These are phyloP conservation scores for Discostella pseudostelligera DNA, from an alignment of 108 stramenopile genomes.

Conservation along the genomic window DNA sequence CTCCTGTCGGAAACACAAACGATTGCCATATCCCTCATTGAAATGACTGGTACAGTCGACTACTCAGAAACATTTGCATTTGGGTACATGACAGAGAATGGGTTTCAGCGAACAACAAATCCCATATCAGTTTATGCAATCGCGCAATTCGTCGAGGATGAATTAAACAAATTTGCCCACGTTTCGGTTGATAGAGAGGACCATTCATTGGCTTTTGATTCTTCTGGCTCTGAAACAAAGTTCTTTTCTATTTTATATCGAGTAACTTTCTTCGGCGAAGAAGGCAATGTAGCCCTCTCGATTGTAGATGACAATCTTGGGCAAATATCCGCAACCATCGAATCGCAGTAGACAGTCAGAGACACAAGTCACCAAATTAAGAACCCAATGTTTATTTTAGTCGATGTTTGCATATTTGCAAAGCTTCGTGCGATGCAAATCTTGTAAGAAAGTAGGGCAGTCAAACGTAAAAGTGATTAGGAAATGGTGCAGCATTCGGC, in stretches of 20 bases:
- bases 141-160: slow-evolving; percentile 26
- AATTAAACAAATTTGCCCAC: slow-evolving; percentile 13
- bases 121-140: slow-evolving; percentile 25
- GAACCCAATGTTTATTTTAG: too few relatives aligned
- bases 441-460: too few relatives aligned
- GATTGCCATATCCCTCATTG: slow-evolving; percentile 14
- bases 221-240: slow-evolving; percentile 21
- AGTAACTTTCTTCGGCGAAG: slow-evolving; percentile 18
- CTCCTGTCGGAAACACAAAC: slow-evolving; percentile 6
- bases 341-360: neutral
- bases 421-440: too few relatives aligned
- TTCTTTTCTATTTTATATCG: slow-evolving; percentile 19
- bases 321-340: neutral
- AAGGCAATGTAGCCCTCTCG: neutral
- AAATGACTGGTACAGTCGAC: slow-evolving; percentile 13
- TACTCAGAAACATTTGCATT: slow-evolving; percentile 23
- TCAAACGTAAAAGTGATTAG: too few relatives aligned
- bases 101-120: slow-evolving; percentile 1
- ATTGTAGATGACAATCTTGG: neutral
- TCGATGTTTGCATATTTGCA: too few relatives aligned
- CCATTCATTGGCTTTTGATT: slow-evolving; percentile 9
- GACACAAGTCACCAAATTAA: too few relatives aligned
- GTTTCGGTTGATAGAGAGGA: slow-evolving; percentile 40
- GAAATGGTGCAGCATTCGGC: slow-evolving; percentile 8
- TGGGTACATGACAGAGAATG: neutral